These are phyloP conservation scores for Solanum peruvianum DNA, from an alignment of 257 asterid species.

Conservation along the genomic window DNA sequence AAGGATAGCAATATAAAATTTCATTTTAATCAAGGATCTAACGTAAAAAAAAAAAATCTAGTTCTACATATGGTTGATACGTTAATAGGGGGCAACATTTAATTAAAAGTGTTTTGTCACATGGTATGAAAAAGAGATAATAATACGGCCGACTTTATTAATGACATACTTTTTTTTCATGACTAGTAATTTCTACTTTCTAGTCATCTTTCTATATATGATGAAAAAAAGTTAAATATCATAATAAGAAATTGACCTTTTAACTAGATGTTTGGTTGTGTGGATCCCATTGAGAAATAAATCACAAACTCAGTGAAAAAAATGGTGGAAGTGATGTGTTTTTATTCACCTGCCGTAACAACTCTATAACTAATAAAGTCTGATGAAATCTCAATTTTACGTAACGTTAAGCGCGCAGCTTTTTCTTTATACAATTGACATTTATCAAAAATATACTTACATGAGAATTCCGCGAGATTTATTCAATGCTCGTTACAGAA, in stretches of 20 bases:
- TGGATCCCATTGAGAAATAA: not conserved
- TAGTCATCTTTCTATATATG: not conserved
- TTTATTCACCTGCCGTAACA: not conserved
- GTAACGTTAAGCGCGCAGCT: not conserved
- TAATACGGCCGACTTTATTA: not conserved
- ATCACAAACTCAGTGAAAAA: not conserved
- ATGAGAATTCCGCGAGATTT: no score
- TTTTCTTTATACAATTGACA: not conserved
- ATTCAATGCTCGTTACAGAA: rapidly evolving
- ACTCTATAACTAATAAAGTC: not conserved
- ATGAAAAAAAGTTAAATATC: not conserved
- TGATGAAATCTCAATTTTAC: not conserved
- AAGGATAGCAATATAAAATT: not conserved
- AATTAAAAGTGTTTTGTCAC: not conserved
- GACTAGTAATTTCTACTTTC: not conserved
- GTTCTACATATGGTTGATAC: not conserved
- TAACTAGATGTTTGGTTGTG: not conserved
- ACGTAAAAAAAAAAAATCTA: no score
- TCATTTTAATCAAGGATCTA: not conserved
- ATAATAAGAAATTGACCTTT: not conserved
- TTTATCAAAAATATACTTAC: not conserved
- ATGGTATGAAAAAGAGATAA: not conserved
- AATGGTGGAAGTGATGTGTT: not conserved
- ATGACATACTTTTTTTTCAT: not conserved
- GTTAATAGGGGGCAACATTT: not conserved